Conservation (phyloP, 2,329 filamentous ascomycete genomes). For the Nannizziopsis barbatae region DNA sequence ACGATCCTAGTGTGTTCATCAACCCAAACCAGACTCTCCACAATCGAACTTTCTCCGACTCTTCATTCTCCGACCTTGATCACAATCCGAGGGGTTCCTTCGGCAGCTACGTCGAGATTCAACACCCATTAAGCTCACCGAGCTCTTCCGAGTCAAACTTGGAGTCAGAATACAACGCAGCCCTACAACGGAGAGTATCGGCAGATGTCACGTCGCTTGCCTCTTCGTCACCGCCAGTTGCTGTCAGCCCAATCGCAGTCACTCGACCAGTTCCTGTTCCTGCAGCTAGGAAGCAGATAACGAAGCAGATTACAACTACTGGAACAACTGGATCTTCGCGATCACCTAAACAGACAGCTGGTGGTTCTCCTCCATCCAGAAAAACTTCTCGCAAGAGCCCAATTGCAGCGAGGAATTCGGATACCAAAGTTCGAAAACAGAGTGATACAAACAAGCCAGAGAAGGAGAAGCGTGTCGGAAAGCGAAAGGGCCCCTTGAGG, state of each 20-base stretch:
- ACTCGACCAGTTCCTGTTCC: conserved; percentile 53
- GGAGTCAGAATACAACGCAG: conserved; percentile 42
- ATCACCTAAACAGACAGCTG: conserved; percentile 53
- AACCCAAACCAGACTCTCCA: conserved; percentile 87
- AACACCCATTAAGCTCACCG: conserved; percentile 71
- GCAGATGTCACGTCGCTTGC: conserved; percentile 35
- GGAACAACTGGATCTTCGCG: conserved; percentile 41
- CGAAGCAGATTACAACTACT: too few species aligned
- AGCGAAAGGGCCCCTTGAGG: conserved; percentile 76
- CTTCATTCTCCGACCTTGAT: conserved; percentile 61
- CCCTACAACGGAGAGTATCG: conserved; percentile 30
- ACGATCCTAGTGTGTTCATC: conserved; percentile 60
- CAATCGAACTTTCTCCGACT: conserved; percentile 75
- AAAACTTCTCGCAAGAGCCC: conserved; percentile 61
- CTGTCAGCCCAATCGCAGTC: conserved; percentile 56
- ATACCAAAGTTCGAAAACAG: conserved; percentile 68
- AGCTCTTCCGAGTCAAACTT: conserved; percentile 59
- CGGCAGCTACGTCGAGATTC: conserved; percentile 73
- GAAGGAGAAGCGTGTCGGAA: conserved; percentile 84
- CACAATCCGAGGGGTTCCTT: conserved; percentile 53
- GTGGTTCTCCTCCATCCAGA: conserved; percentile 55
- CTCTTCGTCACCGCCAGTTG: conserved; percentile 32
- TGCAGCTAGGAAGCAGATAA: conserved; percentile 26
- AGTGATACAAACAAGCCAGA: conserved; percentile 69
- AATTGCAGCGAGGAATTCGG: conserved; percentile 66